Percentiles rank a stretch among this genome's conserved stretches.
phyloP scores from a whole-genome alignment of 306 rosid species.

The Sophora flavescens region DNA sequence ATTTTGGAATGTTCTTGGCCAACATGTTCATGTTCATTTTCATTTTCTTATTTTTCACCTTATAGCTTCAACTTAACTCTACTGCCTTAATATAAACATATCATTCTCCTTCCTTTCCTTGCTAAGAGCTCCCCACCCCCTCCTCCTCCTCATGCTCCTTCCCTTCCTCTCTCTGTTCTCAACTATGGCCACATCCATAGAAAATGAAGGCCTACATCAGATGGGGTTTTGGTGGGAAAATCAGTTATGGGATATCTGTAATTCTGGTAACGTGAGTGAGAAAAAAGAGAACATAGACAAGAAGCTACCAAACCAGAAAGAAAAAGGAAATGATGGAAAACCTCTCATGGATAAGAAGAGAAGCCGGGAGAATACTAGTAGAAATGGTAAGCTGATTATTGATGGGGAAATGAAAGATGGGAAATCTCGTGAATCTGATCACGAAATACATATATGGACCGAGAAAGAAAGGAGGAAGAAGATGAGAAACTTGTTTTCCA shows the following conservation, averaged over 20 bases:
- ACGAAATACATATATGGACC: constrained; percentile 74
- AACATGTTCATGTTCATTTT: constrained; percentile 29
- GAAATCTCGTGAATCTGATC: constrained; percentile 47
- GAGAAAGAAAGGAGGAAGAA: constrained; percentile 93
- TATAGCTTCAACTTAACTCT: constrained; percentile 10
- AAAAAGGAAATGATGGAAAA: not conserved
- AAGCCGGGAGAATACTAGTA: not conserved
- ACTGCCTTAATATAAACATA: constrained; percentile 11
- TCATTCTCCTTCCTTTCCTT: not conserved
- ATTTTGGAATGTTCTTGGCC: constrained; percentile 20
- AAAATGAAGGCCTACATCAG: not conserved
- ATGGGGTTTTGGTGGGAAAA: constrained; percentile 37
- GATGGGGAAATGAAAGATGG: not conserved
- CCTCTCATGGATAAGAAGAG: constrained; percentile 2
- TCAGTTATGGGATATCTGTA: constrained; percentile 43
- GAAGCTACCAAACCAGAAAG: constrained; percentile 18
- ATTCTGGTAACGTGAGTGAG: constrained; percentile 40
- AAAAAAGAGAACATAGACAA: constrained; percentile 1
- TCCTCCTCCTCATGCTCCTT: not conserved
- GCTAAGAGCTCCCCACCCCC: not conserved
- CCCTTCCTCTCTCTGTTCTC: too few species aligned
- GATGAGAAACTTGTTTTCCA: too few species aligned
- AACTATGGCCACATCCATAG: too few species aligned
- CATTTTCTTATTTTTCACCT: not conserved
- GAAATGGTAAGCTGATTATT: not conserved